Percentiles rank a stretch among this genome's conserved stretches.
Evolutionary conservation across 495 filamentous ascomycete genomes (phyloP).

Genomic region (Penicillium cosmopolitanum): DNA sequence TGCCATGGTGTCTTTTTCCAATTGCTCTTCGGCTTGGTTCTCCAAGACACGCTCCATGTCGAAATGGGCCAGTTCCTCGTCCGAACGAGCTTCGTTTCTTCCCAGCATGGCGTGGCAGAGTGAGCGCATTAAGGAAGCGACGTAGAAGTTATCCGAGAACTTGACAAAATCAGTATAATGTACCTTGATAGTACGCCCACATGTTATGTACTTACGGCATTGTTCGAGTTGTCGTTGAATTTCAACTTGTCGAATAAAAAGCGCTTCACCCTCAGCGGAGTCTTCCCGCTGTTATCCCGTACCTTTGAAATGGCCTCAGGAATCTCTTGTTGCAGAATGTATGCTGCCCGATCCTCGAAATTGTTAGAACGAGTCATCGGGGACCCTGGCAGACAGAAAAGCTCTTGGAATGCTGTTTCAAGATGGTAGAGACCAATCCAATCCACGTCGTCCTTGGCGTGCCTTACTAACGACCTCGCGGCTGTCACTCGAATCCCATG

Average conservation of each 20-base stretch:
- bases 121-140: constrained; percentile 78
- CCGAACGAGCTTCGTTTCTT: constrained; percentile 40
- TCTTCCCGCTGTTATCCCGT: constrained; percentile 73
- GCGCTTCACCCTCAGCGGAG: constrained; percentile 70
- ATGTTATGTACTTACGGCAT: constrained; percentile 53
- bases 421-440: constrained; percentile 87
- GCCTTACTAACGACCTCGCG: constrained; percentile 70
- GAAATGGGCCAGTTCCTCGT: constrained; percentile 47
- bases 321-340: constrained; percentile 81
- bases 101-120: constrained; percentile 77
- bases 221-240: constrained; percentile 91
- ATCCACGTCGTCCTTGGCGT: constrained; percentile 67
- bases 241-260: constrained; percentile 87
- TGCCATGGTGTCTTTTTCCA: constrained; percentile 71
- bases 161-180: constrained; percentile 21
- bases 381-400: constrained; percentile 79
- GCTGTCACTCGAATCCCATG: constrained; percentile 88
- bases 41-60: constrained; percentile 53
- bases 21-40: constrained; percentile 61
- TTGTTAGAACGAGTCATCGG: constrained; percentile 84
- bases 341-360: constrained; percentile 81
- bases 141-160: constrained; percentile 85
- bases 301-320: constrained; percentile 77
- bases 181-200: neutral
- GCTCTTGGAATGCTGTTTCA: constrained; percentile 77